Percentiles rank a stretch among this genome's conserved stretches.
phyloP scores from a whole-genome alignment of 306 rosid genomes.

The Acacia confusa region DNA sequence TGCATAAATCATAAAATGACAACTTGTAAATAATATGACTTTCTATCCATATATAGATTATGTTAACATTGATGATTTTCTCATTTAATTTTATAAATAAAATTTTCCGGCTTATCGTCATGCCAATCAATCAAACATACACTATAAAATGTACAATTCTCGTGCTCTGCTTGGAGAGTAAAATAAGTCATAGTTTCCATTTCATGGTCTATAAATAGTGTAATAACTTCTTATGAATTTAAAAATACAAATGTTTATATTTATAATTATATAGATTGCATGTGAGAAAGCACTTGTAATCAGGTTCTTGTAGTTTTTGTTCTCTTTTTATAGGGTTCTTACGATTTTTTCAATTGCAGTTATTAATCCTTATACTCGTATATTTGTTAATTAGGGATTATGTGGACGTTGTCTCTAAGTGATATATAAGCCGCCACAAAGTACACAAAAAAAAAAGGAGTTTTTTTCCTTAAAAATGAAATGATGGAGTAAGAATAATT shows the following conservation, averaged over 20 bases:
- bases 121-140: not conserved
- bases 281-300: not conserved
- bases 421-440: too few relatives aligned
- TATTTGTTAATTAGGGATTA: too few relatives aligned
- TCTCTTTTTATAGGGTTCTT: too few relatives aligned
- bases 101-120: not conserved
- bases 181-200: too few relatives aligned
- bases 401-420: too few relatives aligned
- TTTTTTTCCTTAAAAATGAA: too few relatives aligned
- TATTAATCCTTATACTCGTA: too few relatives aligned
- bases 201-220: not conserved
- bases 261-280: not conserved
- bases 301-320: too few relatives aligned
- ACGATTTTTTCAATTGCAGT: too few relatives aligned
- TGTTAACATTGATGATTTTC: not conserved
- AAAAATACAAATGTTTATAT: too few relatives aligned
- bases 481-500: too few relatives aligned
- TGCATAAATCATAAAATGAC: not conserved
- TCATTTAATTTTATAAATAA: not conserved
- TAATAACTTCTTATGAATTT: not conserved
- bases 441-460: too few relatives aligned
- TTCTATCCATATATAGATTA: not conserved
- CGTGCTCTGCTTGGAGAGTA: not conserved
- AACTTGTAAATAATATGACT: not conserved
- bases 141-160: not conserved